Evolutionary conservation across 2,329 filamentous ascomycete genomes (phyloP), one percentile per base, ranked within the genome.

Genomic region (Calonectria montana): DNA sequence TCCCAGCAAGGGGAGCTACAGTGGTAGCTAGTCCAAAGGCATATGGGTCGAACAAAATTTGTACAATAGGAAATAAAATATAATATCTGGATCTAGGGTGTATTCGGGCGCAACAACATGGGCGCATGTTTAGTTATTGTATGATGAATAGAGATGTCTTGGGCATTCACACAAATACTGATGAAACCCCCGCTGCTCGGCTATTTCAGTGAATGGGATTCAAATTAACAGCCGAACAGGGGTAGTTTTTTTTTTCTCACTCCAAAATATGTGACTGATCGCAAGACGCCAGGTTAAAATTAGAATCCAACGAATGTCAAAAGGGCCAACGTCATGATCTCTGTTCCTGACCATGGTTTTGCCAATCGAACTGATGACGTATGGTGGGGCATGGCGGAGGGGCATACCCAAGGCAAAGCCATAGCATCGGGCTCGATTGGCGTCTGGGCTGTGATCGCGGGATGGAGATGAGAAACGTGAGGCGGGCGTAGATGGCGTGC

Each of bases 1-100:
- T 65, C 83, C 84, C 0, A 82, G 78, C 75, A 87, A 86, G 75
- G 76, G 72, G 10, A 70, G 64, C 21, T 69, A 75, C 16, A 70
- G 67, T 13, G 31, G 53, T n/a, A 39, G 29, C 35, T 59, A 59
- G 29, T 59, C 31, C 31, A 39, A 25, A 18, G n/a, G n/a, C n/a
- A 15, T 16, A 39, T 18, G 18, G 23, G 13, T 23, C 7, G 35
- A 31, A 47, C 23, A 27, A 71, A 67, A 65, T 70, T 43, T 78
- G 77, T 78, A 79, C 66, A 75, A 75, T 70, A 78, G 21, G 27
- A 31, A 41, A 71, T 65, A 69, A 64, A 23, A 31, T 31, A 69
- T 68, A 70, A 66, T 72, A 75, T 72, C 29, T 70, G 65, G 61
- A 69, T 47, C 23, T 59, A 63, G 61, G 75, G 72, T 71, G 74